Evolutionary conservation across 2,329 filamentous ascomycete genomes (phyloP).

Genomic region (Seiridium unicorne): DNA sequence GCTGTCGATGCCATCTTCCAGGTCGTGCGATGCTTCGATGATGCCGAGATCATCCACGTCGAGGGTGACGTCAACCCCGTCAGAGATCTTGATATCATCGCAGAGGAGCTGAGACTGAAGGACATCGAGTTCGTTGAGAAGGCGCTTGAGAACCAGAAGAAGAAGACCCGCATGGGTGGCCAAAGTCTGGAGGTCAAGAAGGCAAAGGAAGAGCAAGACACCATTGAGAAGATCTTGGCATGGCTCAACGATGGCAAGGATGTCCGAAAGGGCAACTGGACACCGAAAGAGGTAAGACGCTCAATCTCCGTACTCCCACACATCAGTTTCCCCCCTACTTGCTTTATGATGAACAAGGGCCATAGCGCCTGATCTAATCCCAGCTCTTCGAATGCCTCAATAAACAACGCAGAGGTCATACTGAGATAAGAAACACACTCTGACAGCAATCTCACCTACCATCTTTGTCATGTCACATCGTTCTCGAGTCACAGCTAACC

Average conservation of each 20-base stretch:
- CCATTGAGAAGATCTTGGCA: conserved; percentile 83
- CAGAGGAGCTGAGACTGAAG: conserved; percentile 93
- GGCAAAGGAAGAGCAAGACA: conserved; percentile 89
- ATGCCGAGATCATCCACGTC: conserved; percentile 99
- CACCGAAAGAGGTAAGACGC: conserved; percentile 85
- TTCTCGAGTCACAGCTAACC: conserved; percentile 24
- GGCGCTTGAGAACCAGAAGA: conserved; percentile 84
- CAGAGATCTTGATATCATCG: conserved; percentile 94
- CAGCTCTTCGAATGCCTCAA: conserved; percentile 98
- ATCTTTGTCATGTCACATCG: conserved; percentile 12
- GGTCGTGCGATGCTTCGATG: conserved; percentile 95
- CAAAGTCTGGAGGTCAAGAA: conserved; percentile 98
- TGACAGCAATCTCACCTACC: conserved; percentile 45
- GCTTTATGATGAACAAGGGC: conserved; percentile 97
- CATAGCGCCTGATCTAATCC: conserved; percentile 88
- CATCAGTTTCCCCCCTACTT: neutral
- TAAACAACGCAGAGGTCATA: conserved; percentile 71
- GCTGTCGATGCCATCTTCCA: conserved; percentile 98
- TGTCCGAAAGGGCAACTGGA: conserved; percentile 86
- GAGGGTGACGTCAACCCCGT: conserved; percentile 97
- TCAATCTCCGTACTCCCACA: conserved; percentile 15
- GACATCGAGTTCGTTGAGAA: conserved; percentile 99
- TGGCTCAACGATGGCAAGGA: conserved; percentile 88
- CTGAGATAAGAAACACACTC: conserved; percentile 81
- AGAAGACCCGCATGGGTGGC: conserved; percentile 91